Conservation (phyloP, 805 yeast species). For the Schwanniomyces polymorphus region DNA sequence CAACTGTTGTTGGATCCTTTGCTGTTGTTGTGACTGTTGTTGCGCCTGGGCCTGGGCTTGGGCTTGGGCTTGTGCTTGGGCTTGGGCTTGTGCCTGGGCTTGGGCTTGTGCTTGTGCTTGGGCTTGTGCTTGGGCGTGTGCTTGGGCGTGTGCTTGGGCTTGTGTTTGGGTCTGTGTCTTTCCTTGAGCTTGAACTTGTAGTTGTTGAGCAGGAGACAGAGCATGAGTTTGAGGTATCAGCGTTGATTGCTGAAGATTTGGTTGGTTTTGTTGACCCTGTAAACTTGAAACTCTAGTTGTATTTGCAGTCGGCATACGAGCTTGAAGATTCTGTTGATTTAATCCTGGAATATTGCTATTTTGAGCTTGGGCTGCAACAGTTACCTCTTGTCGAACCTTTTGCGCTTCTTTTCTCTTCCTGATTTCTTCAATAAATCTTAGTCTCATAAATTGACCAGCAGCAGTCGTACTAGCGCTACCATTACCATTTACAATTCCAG, state of each 20-base stretch:
- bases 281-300: not conserved
- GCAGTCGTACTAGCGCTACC: constrained; percentile 19
- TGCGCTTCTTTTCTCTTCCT: constrained; percentile 60
- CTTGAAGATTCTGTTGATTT: constrained; percentile 4
- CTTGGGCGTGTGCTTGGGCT: constrained; percentile 10
- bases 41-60: constrained; percentile 14
- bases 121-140: constrained; percentile 14
- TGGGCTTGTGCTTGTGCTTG: constrained; percentile 10
- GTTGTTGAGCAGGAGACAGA: constrained; percentile 5
- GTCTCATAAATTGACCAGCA: constrained; percentile 74
- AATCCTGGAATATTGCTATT: constrained; percentile 5
- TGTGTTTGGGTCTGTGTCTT: constrained; percentile 11
- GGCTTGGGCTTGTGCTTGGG: constrained; percentile 11
- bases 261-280: constrained; percentile 6
- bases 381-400: constrained; percentile 41
- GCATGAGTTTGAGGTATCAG: constrained; percentile 7
- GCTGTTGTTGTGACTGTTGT: constrained; percentile 8
- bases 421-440: constrained; percentile 86
- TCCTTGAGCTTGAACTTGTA: constrained; percentile 10
- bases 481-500: not conserved
- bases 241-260: constrained; percentile 9
- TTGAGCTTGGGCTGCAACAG: constrained; percentile 35
- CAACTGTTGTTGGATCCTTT: constrained; percentile 8
- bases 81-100: constrained; percentile 12
- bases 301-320: not conserved